A percentile compares a stretch with the other conserved stretches of the same genome.
These are phyloP conservation scores for Avena sativa DNA, from an alignment of 176 grass and related monocot species.

Conservation along the genomic window DNA sequence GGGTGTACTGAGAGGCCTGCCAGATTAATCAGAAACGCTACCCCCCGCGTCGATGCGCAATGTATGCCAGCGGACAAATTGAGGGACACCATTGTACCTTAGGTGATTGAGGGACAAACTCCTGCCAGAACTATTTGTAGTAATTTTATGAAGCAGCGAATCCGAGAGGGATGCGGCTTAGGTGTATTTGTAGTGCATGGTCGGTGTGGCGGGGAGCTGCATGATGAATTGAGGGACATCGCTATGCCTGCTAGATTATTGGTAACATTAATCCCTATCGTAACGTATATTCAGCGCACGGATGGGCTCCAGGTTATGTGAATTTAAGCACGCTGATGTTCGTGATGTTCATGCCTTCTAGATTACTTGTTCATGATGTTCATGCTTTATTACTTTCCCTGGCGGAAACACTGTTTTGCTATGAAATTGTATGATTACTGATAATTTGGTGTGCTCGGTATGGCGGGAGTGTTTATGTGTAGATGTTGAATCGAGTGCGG, in stretches of 20 bases:
- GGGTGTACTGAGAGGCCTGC: neutral
- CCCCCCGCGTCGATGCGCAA: neutral
- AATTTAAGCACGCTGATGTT: no score
- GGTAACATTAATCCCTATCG: no score
- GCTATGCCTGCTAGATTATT: no score
- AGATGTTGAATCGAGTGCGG: neutral
- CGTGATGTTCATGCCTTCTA: no score
- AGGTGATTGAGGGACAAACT: no score
- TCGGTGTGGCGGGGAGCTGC: neutral
- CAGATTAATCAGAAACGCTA: neutral
- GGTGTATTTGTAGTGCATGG: neutral
- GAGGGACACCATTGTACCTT: no score
- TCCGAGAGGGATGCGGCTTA: conserved; percentile 13
- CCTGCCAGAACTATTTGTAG: neutral
- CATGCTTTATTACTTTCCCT: no score
- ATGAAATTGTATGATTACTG: neutral
- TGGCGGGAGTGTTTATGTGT: neutral
- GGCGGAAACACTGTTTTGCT: neutral
- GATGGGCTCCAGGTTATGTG: no score
- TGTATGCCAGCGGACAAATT: neutral
- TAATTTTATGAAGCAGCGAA: neutral
- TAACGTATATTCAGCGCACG: no score
- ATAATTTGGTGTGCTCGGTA: neutral
- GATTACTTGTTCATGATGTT: no score
- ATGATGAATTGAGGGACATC: no score